Evolutionary conservation across 2,329 filamentous ascomycete genomes (phyloP).

Genomic region (Epichloe baconii): DNA sequence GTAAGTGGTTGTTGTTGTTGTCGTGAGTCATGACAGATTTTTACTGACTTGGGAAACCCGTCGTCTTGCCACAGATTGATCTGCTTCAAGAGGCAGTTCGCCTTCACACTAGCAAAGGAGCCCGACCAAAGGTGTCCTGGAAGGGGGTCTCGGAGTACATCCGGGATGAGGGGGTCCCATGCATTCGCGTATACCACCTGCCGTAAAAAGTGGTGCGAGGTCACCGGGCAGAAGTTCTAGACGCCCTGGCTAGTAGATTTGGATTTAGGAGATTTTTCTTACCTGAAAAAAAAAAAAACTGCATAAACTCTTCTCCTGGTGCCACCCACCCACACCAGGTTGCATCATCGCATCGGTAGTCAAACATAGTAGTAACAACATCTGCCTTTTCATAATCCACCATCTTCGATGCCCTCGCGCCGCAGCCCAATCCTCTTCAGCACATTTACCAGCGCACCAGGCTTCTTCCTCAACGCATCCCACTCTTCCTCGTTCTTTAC

Average conservation of each 20-base stretch:
- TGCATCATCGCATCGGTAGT: too few species aligned
- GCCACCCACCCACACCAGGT: not conserved
- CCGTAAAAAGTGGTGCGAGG: conserved; percentile 32
- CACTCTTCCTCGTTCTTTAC: conserved; percentile 48
- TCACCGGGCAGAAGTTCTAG: conserved; percentile 10
- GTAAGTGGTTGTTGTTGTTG: conserved; percentile 31
- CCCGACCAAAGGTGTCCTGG: conserved; percentile 43
- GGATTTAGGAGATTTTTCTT: too few species aligned
- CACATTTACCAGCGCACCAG: conserved; percentile 6
- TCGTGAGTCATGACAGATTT: conserved; percentile 8
- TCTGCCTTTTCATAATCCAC: not conserved
- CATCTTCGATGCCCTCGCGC: not conserved
- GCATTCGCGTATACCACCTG: conserved; percentile 46
- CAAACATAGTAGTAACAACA: too few species aligned
- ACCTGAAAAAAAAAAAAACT: too few species aligned
- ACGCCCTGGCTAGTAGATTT: conserved; percentile 11
- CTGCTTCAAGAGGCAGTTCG: conserved; percentile 31
- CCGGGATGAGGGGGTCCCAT: conserved; percentile 37
- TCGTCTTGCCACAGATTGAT: conserved; percentile 21
- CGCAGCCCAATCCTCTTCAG: conserved; percentile 19
- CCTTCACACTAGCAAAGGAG: conserved; percentile 4
- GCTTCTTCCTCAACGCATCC: conserved; percentile 34
- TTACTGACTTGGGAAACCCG: not conserved
- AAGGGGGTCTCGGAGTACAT: conserved; percentile 44
- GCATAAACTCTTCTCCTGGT: too few species aligned